Evolutionary conservation across 2,329 filamentous ascomycete species (phyloP), one percentile per base, ranked within the genome.

Genomic region (Colletotrichum limetticola): DNA sequence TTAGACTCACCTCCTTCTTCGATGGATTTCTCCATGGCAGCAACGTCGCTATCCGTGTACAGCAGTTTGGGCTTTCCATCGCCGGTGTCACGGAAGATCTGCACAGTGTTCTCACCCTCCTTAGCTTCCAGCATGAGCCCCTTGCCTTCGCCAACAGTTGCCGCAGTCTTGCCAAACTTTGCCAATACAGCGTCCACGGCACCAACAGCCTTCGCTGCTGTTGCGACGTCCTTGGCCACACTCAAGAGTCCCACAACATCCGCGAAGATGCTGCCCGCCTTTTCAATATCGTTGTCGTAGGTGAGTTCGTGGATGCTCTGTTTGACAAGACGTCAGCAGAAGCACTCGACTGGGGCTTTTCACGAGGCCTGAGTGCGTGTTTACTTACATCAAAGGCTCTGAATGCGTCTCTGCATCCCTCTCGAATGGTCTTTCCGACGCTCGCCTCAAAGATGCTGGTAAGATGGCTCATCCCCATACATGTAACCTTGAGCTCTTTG

Each of bases 241-340:
- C 24, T 22, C 3, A 66, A 22, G 3, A 66, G 12, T 9, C n/a
- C 24, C 1, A 58, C 52, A 4, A 66, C 63, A 1, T 66, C 63
- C 9, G 35, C 63, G 2, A 57, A 57, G 16, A 42, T 26, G 1
- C 63, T 28, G 5, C 63, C 63, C 2, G 63, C 63, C 4, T 66
- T 66, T 6, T 66, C 63, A 26, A 66, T 26, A 24, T 66, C 63
- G 63, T 28, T n/a, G 5, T 58, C 24, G 53, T 66, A 66, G 22
- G 26, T 32, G 24, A 66, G 53, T n/a, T 37, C 52, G 24, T 35
- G 62, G 35, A 46, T 26, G 7, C 42, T 11, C 42, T 49, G 8
- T 22, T 35, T 35, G 32, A 12, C 32, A 12, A 35, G 32, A 19
- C 14, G 37, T 42, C 37, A 42, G 37, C 11, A 35, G 32, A 35